phyloP scores from a whole-genome alignment of 2,329 filamentous ascomycete species.

The Arthroderma uncinatum region DNA sequence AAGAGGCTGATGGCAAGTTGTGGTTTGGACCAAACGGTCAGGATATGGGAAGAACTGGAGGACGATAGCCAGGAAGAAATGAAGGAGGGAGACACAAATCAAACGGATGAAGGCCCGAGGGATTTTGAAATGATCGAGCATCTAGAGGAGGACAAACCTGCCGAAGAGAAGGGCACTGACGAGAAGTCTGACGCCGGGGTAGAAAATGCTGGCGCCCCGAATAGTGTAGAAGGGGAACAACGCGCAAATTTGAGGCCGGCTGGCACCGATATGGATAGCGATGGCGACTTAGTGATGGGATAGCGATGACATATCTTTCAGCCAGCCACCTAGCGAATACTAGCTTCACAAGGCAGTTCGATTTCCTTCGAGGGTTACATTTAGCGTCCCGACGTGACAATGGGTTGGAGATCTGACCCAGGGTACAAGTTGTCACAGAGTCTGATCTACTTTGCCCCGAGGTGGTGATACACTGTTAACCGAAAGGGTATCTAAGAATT shows the following conservation, averaged over 20 bases:
- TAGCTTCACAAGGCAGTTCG: too few species aligned
- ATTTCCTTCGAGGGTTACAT: too few species aligned
- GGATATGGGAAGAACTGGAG: conserved; percentile 45
- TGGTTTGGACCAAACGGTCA: conserved; percentile 50
- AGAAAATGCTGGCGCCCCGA: neutral
- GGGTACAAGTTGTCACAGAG: too few species aligned
- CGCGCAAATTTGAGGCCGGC: neutral
- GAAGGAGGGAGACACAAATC: neutral
- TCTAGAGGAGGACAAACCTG: neutral
- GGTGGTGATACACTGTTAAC: too few species aligned
- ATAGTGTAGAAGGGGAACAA: neutral
- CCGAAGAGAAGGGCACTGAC: neutral
- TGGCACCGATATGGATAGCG: neutral
- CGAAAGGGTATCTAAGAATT: too few species aligned
- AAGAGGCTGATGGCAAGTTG: conserved; percentile 47
- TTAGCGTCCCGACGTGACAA: too few species aligned
- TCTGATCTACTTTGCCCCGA: too few species aligned
- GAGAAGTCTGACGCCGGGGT: neutral
- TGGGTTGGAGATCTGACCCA: too few species aligned
- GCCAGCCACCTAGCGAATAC: too few species aligned
- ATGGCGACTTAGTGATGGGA: conserved; percentile 1
- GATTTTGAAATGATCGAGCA: neutral
- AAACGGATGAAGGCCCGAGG: too few species aligned
- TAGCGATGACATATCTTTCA: too few species aligned
- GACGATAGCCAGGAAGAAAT: neutral